phyloP scores from a whole-genome alignment of 108 stramenopile species.

The Nitzschia palea region DNA sequence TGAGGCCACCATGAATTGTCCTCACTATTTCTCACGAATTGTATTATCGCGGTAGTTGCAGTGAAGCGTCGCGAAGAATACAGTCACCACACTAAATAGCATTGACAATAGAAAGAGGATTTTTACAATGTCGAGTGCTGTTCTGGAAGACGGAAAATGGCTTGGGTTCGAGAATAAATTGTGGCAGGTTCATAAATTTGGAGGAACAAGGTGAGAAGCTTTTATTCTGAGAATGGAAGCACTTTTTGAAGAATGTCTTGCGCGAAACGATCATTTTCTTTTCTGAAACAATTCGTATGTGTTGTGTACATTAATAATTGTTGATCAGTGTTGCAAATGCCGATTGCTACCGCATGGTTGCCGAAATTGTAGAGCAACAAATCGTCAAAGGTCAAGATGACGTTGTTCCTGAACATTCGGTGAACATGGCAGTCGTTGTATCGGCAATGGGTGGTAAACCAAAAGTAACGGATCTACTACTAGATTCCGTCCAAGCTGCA shows the following conservation, averaged over 20 bases:
- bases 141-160: neutral
- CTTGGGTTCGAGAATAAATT: slow-evolving; percentile 33
- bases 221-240: too few relatives aligned
- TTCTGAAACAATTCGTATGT: too few relatives aligned
- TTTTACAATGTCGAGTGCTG: neutral
- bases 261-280: too few relatives aligned
- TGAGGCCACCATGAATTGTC: too few relatives aligned
- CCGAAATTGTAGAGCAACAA: slow-evolving; percentile 54
- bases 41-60: too few relatives aligned
- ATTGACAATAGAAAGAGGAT: too few relatives aligned
- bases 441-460: slow-evolving; percentile 94
- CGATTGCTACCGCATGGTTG: slow-evolving; percentile 49
- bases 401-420: neutral
- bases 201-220: slow-evolving; percentile 48
- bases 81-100: too few relatives aligned
- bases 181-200: slow-evolving; percentile 85
- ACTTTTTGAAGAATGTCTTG: too few relatives aligned
- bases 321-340: slow-evolving; percentile 62
- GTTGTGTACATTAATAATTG: neutral
- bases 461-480: slow-evolving; percentile 87
- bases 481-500: slow-evolving; percentile 62
- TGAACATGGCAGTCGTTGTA: slow-evolving; percentile 63
- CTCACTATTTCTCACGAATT: too few relatives aligned
- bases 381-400: slow-evolving; percentile 13
- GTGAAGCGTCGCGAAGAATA: too few relatives aligned